phyloP scores from a whole-genome alignment of 1,139 yeast genomes.

The Candida buenavistaensis region DNA sequence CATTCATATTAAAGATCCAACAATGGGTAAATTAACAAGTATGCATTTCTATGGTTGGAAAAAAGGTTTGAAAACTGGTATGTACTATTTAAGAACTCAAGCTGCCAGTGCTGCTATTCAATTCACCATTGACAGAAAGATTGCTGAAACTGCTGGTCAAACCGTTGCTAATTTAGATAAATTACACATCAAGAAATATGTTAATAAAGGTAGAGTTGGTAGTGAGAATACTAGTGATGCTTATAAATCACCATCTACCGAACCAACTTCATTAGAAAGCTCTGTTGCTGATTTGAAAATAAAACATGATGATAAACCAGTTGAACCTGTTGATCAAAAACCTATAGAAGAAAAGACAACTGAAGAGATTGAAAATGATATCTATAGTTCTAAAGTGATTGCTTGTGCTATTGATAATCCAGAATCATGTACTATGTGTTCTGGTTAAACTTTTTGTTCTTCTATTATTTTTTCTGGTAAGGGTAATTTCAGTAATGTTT shows the following conservation, averaged over 20 bases:
- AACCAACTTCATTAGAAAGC: conserved; percentile 50
- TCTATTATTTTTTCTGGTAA: no score
- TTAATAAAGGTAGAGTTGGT: conserved; percentile 25
- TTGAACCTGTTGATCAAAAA: conserved; percentile 18
- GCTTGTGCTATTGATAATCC: conserved; percentile 98
- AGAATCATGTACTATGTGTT: conserved; percentile 98
- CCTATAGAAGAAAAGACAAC: conserved; percentile 16
- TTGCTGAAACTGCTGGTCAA: conserved; percentile 45
- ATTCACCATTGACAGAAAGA: conserved; percentile 51
- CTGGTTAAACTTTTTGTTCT: no score
- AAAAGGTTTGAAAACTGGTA: conserved; percentile 63
- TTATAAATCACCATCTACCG: conserved; percentile 41
- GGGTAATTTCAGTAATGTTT: no score
- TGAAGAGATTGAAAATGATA: conserved; percentile 52
- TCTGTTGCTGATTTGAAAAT: conserved; percentile 48
- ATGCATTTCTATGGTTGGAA: conserved; percentile 66
- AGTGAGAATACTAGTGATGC: conserved; percentile 27
- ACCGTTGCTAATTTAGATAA: conserved; percentile 55
- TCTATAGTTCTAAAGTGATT: conserved; percentile 87
- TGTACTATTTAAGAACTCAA: conserved; percentile 63
- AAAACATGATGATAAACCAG: conserved; percentile 17
- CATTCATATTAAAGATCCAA: conserved; percentile 54
- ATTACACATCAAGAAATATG: conserved; percentile 54
- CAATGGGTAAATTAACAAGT: conserved; percentile 58
- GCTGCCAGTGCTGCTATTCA: conserved; percentile 65